Base-by-base conservation (phyloP, 192 early-diverging fungal genomes). In the Rhizophagus clarus region DNA sequence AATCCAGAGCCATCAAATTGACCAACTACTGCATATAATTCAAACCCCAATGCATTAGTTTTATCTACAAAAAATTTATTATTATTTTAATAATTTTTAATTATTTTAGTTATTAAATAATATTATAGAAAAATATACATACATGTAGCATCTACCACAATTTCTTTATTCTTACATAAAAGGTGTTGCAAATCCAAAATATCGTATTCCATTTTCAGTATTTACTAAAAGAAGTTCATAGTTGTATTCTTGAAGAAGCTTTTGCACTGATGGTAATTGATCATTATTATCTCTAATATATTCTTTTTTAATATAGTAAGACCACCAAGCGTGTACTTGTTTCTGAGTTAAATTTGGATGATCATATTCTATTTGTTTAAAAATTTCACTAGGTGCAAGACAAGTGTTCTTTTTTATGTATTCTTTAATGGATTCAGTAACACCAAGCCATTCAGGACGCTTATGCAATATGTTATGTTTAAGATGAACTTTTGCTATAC, bases 1-100 rank as follows among this genome's bases (percentile, higher is more conserved):
- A 69, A 69, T 12, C 67, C 67, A 69, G 7, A 62, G 22, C 61
- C 22, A 62, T 62, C 61, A 26, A 62, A 62, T 37, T 69, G 67
- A 8, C 67, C 10, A 32, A 69, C 29, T 34, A 69, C 8, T 29
- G 29, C n/a, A 69, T 69, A 69, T 29, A 69, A 20, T 37, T 69
- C 29, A 69, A 12, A 69, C 0, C 14, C 29, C 29, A 69, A 32
- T 37, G 67, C 67, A 69, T 69, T 69, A 12, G 34, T 69, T 40
- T 71, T n/a, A 15, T 64, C 63, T 49, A 15, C 28, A 64, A 64
- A 28, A 28, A 64, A 37, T 3, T 37, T 37, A 37, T 37, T 37
- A 37, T 37, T 37, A 37, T 37, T 37, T 37, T 37, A 37, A 37
- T 37, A 3, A 37, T n/a, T 37, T 37, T 3, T 37, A 37, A 37